Evolutionary conservation across 345 rosid species (phyloP), one percentile per base, ranked within the genome.

Genomic region (Draba incana): DNA sequence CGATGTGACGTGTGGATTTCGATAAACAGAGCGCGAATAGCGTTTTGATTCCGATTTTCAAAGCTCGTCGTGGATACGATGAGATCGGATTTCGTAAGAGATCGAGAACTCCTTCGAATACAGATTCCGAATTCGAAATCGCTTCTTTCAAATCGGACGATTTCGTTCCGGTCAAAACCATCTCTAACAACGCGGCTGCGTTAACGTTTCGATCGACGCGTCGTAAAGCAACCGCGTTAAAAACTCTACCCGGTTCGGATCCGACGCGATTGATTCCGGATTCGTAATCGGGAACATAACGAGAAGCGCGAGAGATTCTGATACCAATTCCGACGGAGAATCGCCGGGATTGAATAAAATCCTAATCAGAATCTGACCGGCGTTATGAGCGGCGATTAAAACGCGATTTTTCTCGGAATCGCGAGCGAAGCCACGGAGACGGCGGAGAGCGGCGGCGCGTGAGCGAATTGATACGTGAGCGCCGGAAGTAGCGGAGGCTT

Each of bases 321-420:
- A 81, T 8, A 45, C 79, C 67, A 86, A 55, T 43, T 88, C 93
- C 15, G 83, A 66, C 37, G 75, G 37, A 1, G 10, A 77, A 1
- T 41, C 4, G 16, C 59, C 70, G 1, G 86, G 50, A 31, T 31
- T 31, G 71, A 93, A 90, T 7, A 90, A 6, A 10, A 90, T 48
- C 8, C 59, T 71, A 7, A 75, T 13, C 43, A 84, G 64, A 28
- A 81, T 25, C 33, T 74, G 87, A 3, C 76, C 69, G 0, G 78
- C 89, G 80, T 86, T 80, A 24, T 60, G 82, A 0, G 90, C 81
- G 1, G 92, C 81, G 50, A 93, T 87, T 42, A 88, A 47, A 12
- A 84, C 72, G 15, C 91, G 86, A 45, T 93, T 90, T 52, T 87
- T 88, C 0, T 90, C 98, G 25, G 94, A 87, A 75, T 93, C 98